Evolutionary conservation across 192 early-diverging fungal species (phyloP), one percentile per base, ranked within the genome.

Genomic region (Lobosporangium transversale): DNA sequence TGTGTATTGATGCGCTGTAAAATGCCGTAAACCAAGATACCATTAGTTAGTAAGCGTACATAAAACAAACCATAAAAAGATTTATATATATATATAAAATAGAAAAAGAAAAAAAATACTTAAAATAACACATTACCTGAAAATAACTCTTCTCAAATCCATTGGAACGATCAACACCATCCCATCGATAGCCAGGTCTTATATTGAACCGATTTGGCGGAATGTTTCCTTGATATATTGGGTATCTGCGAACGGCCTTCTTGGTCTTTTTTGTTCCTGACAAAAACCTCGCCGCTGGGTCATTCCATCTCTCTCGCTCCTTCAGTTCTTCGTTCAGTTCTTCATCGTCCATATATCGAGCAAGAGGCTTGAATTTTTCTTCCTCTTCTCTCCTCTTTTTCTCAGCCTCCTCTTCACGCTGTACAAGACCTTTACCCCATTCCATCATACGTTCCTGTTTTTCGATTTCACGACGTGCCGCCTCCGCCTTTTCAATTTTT

Each of bases 201-300:
- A 90, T 90, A 42, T 74, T 80, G 68, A 88, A 90, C 33, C 89
- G 62, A 73, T 90, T 90, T n/a, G 89, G 85, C 10, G 85, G 86
- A 62, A 84, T 83, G 36, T 79, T 69, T n/a, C 89, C 89, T 69
- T 90, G 79, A 63, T 90, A 90, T 1, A 66, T 30, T 20, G 73
- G 73, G n/a, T 61, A 76, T 21, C 51, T 80, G 7, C 88, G 89
- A 32, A 62, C 68, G 1, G 70, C 30, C 51, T 62, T 64, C 32
- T 80, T 82, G 1, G 57, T 55, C 20, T 71, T 76, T 62, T 83
- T 85, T 67, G 82, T 82, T 24, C 68, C 73, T 1, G 80, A 79
- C 37, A 88, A 62, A 45, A 88, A 88, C 44, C 51, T 68, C 31
- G 88, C 88, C 0, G 87, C 87, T 17, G 89, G 89, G 53, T 90